Conservation (phyloP, 495 filamentous ascomycete genomes). For the Jackrogersella minutella region DNA sequence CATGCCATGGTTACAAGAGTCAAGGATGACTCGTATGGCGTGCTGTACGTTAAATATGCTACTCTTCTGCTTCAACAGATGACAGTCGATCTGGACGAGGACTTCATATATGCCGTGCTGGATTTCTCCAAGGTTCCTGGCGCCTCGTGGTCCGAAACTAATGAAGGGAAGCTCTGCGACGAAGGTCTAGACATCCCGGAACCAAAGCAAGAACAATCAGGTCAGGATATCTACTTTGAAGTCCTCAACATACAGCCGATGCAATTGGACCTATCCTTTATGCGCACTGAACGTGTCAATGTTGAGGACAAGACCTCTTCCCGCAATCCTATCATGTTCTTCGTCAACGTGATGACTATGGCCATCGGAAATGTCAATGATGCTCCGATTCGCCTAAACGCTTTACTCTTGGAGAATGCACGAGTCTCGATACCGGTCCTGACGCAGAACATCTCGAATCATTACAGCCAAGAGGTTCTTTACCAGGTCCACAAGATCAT, state of each 20-base stretch:
- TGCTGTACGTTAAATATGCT: conserved; percentile 98
- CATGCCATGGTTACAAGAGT: conserved; percentile 91
- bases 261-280: conserved; percentile 96
- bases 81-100: conserved; percentile 97
- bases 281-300: conserved; percentile 95
- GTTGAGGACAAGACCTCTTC: conserved; percentile 92
- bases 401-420: conserved; percentile 93
- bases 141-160: conserved; percentile 85
- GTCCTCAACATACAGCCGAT: conserved; percentile 95
- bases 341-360: conserved; percentile 98
- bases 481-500: conserved; percentile 96
- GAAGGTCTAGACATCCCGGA: conserved; percentile 91
- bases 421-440: conserved; percentile 87
- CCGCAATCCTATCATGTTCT: conserved; percentile 94
- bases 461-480: conserved; percentile 96
- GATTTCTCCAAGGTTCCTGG: conserved; percentile 96
- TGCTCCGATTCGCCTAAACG: conserved; percentile 90
- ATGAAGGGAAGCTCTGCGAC: conserved; percentile 84
- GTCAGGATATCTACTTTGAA: conserved; percentile 97
- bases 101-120: conserved; percentile 94
- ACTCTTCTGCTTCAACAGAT: conserved; percentile 95
- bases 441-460: conserved; percentile 82
- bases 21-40: conserved; percentile 97
- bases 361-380: conserved; percentile 99
- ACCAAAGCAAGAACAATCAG: conserved; percentile 80